Percentiles rank a stretch among this genome's conserved stretches.
Evolutionary conservation across 306 rosid genomes (phyloP).

Genomic region (Betula pendula): DNA sequence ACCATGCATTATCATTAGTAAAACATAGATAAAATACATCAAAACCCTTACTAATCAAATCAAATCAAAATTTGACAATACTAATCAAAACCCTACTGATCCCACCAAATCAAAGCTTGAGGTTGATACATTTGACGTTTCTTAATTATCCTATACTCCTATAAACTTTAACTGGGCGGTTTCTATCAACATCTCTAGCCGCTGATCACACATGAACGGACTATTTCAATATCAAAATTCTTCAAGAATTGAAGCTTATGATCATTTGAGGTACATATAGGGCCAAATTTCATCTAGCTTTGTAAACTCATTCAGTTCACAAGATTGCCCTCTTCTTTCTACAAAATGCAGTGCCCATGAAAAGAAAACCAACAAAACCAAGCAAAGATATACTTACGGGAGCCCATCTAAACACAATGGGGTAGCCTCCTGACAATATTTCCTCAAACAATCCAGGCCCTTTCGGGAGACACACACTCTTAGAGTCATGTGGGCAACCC

Average conservation of each 20-base stretch:
- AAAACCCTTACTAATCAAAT: neutral
- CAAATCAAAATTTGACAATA: too few species aligned
- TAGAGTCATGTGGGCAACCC: conserved; percentile 14
- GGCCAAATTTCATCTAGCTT: conserved; percentile 15
- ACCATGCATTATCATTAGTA: neutral
- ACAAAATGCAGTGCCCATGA: neutral
- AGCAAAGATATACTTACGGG: conserved; percentile 54
- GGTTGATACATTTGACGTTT: neutral
- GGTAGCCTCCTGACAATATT: conserved; percentile 53
- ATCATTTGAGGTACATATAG: neutral
- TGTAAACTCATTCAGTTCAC: conserved; percentile 1
- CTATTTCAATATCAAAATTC: neutral
- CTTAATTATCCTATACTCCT: neutral
- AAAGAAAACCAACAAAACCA: neutral
- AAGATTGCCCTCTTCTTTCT: conserved; percentile 1
- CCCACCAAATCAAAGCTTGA: too few species aligned
- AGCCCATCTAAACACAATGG: conserved; percentile 84
- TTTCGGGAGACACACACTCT: conserved; percentile 30
- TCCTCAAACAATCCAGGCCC: conserved; percentile 60
- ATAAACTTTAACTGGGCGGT: neutral
- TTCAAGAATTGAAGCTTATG: neutral
- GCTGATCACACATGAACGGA: neutral
- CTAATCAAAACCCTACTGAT: too few species aligned
- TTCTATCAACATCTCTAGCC: neutral
- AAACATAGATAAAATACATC: neutral